Evolutionary conservation across 2,329 filamentous ascomycete species (phyloP).

Genomic region (Aspergillus awamori): DNA sequence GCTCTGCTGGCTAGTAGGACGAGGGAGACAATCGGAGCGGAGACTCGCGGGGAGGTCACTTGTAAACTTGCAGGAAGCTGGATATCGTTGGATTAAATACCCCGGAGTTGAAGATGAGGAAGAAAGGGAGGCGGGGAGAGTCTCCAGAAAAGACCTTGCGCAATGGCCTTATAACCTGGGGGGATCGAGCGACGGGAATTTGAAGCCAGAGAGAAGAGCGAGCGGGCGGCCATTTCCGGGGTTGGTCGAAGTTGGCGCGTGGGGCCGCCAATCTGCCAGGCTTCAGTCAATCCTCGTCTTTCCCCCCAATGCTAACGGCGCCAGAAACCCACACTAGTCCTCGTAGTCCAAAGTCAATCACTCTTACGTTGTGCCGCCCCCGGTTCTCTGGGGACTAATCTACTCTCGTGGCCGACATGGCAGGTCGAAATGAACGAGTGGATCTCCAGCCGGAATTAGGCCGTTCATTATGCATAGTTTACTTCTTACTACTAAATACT

Average conservation of each 20-base stretch:
- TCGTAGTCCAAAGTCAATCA: neutral
- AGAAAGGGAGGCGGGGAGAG: neutral
- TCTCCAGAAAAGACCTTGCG: neutral
- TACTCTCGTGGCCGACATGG: neutral
- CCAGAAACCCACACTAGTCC: neutral
- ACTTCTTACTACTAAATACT: no score
- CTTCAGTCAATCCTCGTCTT: neutral
- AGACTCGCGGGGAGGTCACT: neutral
- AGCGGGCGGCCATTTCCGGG: conserved; percentile 7
- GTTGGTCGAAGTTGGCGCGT: conserved; percentile 4
- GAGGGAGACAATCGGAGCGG: neutral
- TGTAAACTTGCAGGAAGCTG: neutral
- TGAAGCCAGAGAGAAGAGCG: conserved; percentile 3
- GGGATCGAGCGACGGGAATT: conserved; percentile 1
- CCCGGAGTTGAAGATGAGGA: neutral
- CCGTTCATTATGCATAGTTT: neutral
- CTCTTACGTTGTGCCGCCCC: neutral
- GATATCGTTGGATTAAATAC: neutral
- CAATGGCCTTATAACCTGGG: neutral
- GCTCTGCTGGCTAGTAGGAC: neutral
- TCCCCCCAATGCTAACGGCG: neutral
- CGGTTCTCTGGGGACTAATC: neutral
- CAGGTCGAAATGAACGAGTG: neutral
- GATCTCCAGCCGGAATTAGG: neutral
- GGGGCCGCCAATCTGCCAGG: conserved; percentile 4